Evolutionary conservation across 2,329 filamentous ascomycete genomes (phyloP), one percentile per base, ranked within the genome.

Genomic region (Ampelomyces quisqualis): DNA sequence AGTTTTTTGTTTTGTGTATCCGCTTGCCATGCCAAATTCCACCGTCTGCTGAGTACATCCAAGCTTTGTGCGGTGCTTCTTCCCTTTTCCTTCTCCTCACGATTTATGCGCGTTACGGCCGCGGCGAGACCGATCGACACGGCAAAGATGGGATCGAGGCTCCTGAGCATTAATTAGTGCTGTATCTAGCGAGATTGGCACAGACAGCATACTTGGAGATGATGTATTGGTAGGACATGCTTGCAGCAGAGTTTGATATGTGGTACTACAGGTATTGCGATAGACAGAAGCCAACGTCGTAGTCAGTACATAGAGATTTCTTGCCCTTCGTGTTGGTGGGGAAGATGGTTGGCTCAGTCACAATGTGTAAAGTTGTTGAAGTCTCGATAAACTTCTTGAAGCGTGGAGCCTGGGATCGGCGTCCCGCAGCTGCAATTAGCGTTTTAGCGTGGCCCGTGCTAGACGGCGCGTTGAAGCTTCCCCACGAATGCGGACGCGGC

Each of bases 71-170:
- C 42, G 23, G 61, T 67, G 7, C 47, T 65, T 34, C 66, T 58
- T 2, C 71, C 73, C 48, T 72, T 73, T 47, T 72, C 73, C 40
- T 70, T 72, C 49, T 77, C 73, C 47, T 77, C 74, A 11, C 74
- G 67, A 32, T 69, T 58, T 30, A 70, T 68, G 17, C 67, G 60
- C 34, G 64, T 66, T 4, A 51, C 57, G 10, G 73, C 73, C 6
- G 74, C 74, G 0, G 67, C 62, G 36, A 70, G 49, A 34, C 74
- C 74, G 39, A 76, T 72, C n/a, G 65, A 65, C 36, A 75, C 52
- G 21, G 74, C 73, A 58, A 77, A 77, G 38, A 76, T 40, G 24
- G 74, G 74, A 42, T 77, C 74, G 38, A 76, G 66, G 32, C 62
- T 54, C 57, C 73, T 76, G 26, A 10, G 17, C 10, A 7, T 7